Evolutionary conservation across 202 grass and related monocot species (phyloP).

Genomic region (Carex arenaria): DNA sequence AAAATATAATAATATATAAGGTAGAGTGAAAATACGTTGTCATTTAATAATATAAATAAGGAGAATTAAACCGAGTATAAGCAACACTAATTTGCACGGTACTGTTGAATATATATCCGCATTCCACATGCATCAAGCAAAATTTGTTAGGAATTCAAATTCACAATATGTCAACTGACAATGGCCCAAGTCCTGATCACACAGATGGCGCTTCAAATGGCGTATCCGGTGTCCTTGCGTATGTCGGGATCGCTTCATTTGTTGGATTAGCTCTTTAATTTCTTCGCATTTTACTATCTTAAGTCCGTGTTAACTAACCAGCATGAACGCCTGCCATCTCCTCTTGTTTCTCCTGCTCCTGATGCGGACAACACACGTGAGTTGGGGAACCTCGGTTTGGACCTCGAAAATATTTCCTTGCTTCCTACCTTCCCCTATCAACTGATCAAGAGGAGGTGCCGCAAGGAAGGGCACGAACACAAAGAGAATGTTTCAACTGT

Average conservation of each 20-base stretch:
- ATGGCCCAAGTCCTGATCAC: not conserved
- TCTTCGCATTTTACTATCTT: not conserved
- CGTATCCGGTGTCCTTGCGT: not conserved
- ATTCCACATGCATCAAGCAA: not conserved
- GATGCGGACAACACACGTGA: not conserved
- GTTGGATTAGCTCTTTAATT: not conserved
- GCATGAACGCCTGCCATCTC: not conserved
- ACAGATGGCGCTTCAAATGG: not conserved
- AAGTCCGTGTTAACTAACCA: not conserved
- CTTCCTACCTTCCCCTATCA: constrained; percentile 2
- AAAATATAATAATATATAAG: not conserved
- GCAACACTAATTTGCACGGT: not conserved
- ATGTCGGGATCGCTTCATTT: not conserved
- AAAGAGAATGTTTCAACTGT: not conserved
- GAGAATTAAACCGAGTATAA: not conserved
- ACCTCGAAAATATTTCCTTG: not conserved
- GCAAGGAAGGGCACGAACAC: not conserved
- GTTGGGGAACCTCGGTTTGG: not conserved
- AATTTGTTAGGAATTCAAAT: not conserved
- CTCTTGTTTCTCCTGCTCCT: not conserved
- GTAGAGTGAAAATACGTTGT: not conserved
- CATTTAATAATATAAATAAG: not conserved
- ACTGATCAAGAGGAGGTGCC: not conserved
- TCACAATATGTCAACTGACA: not conserved
- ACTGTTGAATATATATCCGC: not conserved